Conservation (phyloP, 164 flowering plant species). For the Macadamia tetraphylla region DNA sequence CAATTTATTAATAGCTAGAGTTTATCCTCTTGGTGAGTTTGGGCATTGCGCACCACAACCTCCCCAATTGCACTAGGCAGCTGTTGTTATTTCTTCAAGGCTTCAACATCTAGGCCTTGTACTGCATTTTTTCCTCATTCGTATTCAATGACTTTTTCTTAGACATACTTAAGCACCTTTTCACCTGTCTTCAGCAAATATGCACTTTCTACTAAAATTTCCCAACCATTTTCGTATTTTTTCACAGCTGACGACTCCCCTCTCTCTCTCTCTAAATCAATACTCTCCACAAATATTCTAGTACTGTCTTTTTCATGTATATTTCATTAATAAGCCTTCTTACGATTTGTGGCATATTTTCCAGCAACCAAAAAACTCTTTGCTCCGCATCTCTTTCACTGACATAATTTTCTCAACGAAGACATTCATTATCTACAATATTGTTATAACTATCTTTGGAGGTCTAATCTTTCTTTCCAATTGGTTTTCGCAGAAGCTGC, state of each 20-base stretch:
- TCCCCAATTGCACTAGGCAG: no score
- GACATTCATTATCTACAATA: not conserved
- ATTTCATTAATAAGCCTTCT: no score
- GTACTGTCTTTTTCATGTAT: no score
- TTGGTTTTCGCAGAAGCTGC: slow-evolving; percentile 80
- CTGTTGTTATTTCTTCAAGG: no score
- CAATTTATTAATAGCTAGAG: not conserved
- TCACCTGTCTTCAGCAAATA: not conserved
- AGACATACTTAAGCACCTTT: not conserved
- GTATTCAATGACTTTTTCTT: no score
- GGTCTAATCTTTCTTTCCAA: slow-evolving; percentile 19
- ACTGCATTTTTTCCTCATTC: no score
- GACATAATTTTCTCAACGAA: not conserved
- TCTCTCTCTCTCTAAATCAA: not conserved
- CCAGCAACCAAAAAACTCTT: not conserved
- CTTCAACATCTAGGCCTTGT: no score
- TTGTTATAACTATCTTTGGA: not conserved
- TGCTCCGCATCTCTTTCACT: not conserved
- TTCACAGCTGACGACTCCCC: no score
- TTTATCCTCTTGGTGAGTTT: not conserved
- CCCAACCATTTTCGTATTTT: no score
- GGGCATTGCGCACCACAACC: no score
- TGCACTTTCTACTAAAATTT: no score
- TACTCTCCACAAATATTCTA: not conserved
- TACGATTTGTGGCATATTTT: not conserved